Evolutionary conservation across 768 basidiomycete genomes (phyloP).

Genomic region (Trametes sanguinea): DNA sequence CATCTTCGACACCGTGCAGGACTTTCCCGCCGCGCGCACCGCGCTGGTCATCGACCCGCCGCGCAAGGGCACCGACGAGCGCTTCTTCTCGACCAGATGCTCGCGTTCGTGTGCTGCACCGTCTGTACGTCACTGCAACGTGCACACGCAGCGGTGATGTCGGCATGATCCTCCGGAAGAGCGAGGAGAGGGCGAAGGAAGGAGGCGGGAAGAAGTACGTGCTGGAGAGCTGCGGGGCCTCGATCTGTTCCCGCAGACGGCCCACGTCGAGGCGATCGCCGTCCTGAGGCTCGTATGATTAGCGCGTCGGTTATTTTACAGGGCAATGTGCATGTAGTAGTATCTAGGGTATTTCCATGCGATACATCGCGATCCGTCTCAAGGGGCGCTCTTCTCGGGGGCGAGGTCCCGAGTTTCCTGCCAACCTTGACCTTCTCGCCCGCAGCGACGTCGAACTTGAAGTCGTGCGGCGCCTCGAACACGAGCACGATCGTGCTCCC

Average conservation of each 20-base stretch:
- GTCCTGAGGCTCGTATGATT: conserved; percentile 52
- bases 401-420: conserved; percentile 67
- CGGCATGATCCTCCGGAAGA: conserved; percentile 61
- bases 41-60: conserved; percentile 89
- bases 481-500: conserved; percentile 96
- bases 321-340: too few species aligned
- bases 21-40: conserved; percentile 69
- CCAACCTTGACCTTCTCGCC: conserved; percentile 90
- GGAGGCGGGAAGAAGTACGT: conserved; percentile 55
- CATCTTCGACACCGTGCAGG: conserved; percentile 70
- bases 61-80: conserved; percentile 88
- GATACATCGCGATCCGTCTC: not conserved
- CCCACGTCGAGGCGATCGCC: conserved; percentile 76
- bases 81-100: conserved; percentile 76
- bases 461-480: conserved; percentile 88
- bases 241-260: conserved; percentile 95
- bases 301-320: not conserved
- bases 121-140: conserved; percentile 94
- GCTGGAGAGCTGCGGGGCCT: conserved; percentile 86
- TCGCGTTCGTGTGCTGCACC: conserved; percentile 70
- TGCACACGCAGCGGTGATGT: conserved; percentile 94
- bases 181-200: conserved; percentile 38
- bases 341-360: not conserved
- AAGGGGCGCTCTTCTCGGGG: not conserved
- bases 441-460: conserved; percentile 72